Percentiles rank a stretch among this genome's conserved stretches.
phyloP scores from a whole-genome alignment of 176 grass and related monocot genomes.

The Paspalum notatum region DNA sequence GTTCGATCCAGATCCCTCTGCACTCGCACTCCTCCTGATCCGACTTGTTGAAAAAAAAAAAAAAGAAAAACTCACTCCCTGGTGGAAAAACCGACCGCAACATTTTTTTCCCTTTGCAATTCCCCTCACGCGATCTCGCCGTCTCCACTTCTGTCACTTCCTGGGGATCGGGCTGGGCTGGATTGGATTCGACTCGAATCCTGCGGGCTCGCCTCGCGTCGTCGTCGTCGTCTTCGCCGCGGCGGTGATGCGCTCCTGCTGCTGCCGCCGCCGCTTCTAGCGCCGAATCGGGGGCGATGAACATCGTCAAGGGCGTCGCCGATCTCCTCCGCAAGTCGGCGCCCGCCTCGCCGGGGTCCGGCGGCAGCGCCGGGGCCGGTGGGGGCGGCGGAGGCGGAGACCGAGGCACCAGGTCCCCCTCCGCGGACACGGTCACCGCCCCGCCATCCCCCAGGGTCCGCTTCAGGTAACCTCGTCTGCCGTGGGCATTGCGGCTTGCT shows the following conservation, averaged over 20 bases:
- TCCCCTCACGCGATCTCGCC: slow-evolving; percentile 40
- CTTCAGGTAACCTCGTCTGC: slow-evolving; percentile 70
- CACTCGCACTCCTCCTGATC: slow-evolving; percentile 12
- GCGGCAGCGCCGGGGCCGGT: background rate
- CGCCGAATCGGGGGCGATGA: slow-evolving; percentile 70
- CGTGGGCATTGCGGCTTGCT: slow-evolving; percentile 17
- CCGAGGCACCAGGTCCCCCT: slow-evolving; percentile 5
- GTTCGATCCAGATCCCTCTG: slow-evolving; percentile 37
- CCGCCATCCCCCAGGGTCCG: slow-evolving; percentile 82
- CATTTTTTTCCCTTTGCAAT: slow-evolving; percentile 17
- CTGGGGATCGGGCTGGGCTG: slow-evolving; percentile 25
- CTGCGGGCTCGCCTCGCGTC: background rate
- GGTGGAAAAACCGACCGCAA: slow-evolving; percentile 20
- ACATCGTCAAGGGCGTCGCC: slow-evolving; percentile 94
- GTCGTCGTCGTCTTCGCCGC: slow-evolving; percentile 11
- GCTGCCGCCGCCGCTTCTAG: slow-evolving; percentile 35
- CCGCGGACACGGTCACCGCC: slow-evolving; percentile 38
- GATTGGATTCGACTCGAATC: slow-evolving; percentile 34
- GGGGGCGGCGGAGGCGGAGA: background rate
- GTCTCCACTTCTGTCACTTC: slow-evolving; percentile 42
- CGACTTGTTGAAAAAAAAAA: background rate
- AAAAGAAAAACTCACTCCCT: background rate
- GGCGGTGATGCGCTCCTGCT: slow-evolving; percentile 51
- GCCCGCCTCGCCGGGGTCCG: slow-evolving; percentile 41
- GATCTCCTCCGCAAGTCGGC: slow-evolving; percentile 94